Base-by-base conservation (phyloP, 371 early-diverging fungal genomes). In the Apophysomyces ossiformis region DNA sequence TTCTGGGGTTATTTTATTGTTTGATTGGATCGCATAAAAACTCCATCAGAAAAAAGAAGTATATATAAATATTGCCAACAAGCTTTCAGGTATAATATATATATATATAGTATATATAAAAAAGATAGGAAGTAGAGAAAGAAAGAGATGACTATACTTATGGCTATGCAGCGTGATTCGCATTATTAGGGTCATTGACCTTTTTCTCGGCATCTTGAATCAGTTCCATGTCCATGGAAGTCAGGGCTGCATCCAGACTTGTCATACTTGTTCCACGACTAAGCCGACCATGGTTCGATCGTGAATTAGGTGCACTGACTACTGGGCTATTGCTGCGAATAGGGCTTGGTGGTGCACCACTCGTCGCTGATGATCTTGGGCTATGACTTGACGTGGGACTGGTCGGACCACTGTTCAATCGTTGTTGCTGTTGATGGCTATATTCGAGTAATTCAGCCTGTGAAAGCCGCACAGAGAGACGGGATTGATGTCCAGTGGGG, bases 371-470 rank as follows among this genome's bases (percentile, higher is more conserved):
- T 35, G 74, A 74, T 63, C 64, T 65, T 3, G 70, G 58, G 50
- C 70, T 74, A 21, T 70, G 70, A 46, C 70, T 64, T 7, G 73
- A 73, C 26, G 69, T 64, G 15, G 69, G 69, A 9, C 64, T 75
- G 26, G 68, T 71, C 6, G 69, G 65, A 6, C 61, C 70, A 37
- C 74, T 74, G n/a, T 66, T 66, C 2, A 74, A 43, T 32, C 67
- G 64, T 63, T 72, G 64, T 63, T 72, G 76, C 39, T 72, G 72
- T 4, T 71, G 72, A 56, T 74, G 71, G 35, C 74, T 72, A 37
- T 72, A 74, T 39, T 79, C 79, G 7, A 82, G 61, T 13, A 82
- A 56, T 58, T 82, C 83, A 5, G 80, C 83, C 60, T 79, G 74
- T n/a, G 76, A 76, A n/a, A 73, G 62, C 26, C 76, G 58, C 36